phyloP scores from a whole-genome alignment of 805 yeast genomes.

The Myxozyma lipomycoides region DNA sequence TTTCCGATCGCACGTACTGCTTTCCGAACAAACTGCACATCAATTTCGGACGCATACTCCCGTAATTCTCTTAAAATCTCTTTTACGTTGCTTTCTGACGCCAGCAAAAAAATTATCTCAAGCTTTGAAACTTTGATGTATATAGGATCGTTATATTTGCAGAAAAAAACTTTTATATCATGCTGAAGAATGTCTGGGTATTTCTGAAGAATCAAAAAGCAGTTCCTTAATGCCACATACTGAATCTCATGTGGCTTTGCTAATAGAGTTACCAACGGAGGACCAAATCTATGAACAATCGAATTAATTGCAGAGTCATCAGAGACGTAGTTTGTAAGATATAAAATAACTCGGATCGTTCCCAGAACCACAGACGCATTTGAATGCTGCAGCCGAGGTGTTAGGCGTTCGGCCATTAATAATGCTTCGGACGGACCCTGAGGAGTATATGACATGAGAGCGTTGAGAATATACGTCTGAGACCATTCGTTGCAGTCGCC shows the following conservation, averaged over 20 bases:
- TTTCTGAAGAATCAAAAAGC: conserved; percentile 66
- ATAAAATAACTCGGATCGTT: conserved; percentile 66
- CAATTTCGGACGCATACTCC: conserved; percentile 85
- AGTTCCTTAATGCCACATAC: conserved; percentile 75
- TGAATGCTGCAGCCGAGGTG: conserved; percentile 74
- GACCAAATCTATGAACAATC: conserved; percentile 57
- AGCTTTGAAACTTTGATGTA: conserved; percentile 86
- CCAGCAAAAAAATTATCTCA: conserved; percentile 77
- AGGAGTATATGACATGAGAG: conserved; percentile 69
- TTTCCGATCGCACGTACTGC: conserved; percentile 89
- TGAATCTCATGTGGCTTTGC: conserved; percentile 75
- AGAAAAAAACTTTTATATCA: conserved; percentile 77
- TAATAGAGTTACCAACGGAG: conserved; percentile 62
- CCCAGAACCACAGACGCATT: conserved; percentile 79
- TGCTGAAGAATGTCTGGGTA: conserved; percentile 54
- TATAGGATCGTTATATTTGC: conserved; percentile 78
- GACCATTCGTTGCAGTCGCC: conserved; percentile 59
- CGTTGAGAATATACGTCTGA: conserved; percentile 60
- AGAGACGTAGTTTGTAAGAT: conserved; percentile 66
- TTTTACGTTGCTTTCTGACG: conserved; percentile 57
- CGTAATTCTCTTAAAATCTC: conserved; percentile 68
- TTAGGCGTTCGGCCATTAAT: conserved; percentile 55
- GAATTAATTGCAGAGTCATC: conserved; percentile 53
- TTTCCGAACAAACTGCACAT: conserved; percentile 78
- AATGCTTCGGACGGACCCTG: conserved; percentile 62